Evolutionary conservation across 2,329 filamentous ascomycete species (phyloP), one percentile per base, ranked within the genome.

Genomic region (Cephalotrichum gorgonifer): DNA sequence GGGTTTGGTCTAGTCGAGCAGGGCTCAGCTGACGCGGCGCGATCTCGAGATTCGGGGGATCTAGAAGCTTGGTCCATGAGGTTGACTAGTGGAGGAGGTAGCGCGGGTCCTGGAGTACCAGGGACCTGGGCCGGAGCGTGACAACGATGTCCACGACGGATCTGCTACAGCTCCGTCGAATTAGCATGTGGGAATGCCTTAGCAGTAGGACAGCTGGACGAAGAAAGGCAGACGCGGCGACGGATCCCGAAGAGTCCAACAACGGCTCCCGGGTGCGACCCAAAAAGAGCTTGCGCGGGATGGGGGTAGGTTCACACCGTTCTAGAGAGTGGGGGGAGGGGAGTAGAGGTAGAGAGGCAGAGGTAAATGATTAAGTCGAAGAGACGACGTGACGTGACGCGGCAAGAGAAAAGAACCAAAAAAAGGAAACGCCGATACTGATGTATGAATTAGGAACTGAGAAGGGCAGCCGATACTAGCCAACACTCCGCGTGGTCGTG

Each of bases 1-100:
- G 80, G 80, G 55, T 83, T 82, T 47, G 76, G 77, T 54, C 80
- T 75, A 56, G 75, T 79, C 58, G 78, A 76, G 63, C 73, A 73
- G 62, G 77, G 75, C 69, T 84, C 80, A 64, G 76, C 75, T 58
- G 78, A 82, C 65, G 72, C 70, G 60, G 75, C 74, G 65, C 76
- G 75, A 68, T 78, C 75, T 71, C 67, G 71, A 63, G 68, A 67
- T 65, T 77, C 73, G 60, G 67, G 64, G 55, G 69, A 66, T 59
- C 59, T 68, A 60, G 70, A 68, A 62, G 68, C 65, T 63, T 66
- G 70, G 70, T 76, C 74, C 75, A 78, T 78, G 68, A 70, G 74
- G 66, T 62, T 69, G 64, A 61, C 61, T 62, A 59, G 58, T 55
- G 58, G 57, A 51, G 53, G 56, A 58, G 56, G 59, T 58, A 59